These are phyloP conservation scores for Cytospora leucostoma DNA, from an alignment of 2,329 filamentous ascomycete genomes.

Conservation along the genomic window DNA sequence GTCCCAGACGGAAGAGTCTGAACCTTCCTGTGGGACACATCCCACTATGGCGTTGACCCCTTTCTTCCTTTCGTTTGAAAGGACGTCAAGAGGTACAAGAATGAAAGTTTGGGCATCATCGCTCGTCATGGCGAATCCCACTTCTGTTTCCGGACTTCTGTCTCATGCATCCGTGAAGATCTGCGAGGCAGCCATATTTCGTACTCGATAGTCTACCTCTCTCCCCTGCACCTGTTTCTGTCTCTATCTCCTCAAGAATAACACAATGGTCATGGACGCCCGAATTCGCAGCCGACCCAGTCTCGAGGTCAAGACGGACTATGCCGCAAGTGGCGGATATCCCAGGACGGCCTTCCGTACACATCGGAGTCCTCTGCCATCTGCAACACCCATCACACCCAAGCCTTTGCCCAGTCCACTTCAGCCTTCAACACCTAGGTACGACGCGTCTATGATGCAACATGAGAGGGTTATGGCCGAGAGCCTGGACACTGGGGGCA, in stretches of 20 bases:
- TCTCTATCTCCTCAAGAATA: neutral
- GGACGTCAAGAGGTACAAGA: slow-evolving; percentile 11
- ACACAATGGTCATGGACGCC: slow-evolving; percentile 34
- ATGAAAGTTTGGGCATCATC: slow-evolving; percentile 11
- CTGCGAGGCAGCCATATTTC: slow-evolving; percentile 6
- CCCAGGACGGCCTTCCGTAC: slow-evolving; percentile 32
- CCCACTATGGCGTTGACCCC: neutral
- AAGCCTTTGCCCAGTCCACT: slow-evolving; percentile 39
- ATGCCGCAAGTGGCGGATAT: slow-evolving; percentile 27
- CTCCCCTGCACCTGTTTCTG: neutral
- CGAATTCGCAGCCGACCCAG: slow-evolving; percentile 36
- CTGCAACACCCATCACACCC: slow-evolving; percentile 37
- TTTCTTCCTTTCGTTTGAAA: slow-evolving; percentile 12
- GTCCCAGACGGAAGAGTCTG: neutral
- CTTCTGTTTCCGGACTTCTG: slow-evolving; percentile 5
- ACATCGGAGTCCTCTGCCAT: slow-evolving; percentile 33
- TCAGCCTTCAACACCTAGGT: slow-evolving; percentile 34
- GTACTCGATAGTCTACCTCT: neutral
- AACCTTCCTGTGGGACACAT: neutral
- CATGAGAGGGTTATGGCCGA: slow-evolving; percentile 41
- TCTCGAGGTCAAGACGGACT: slow-evolving; percentile 39
- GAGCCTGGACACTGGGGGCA: slow-evolving; percentile 35
- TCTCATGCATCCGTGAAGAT: neutral
- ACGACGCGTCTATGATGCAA: slow-evolving; percentile 39
- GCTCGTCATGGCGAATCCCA: neutral